Evolutionary conservation across 257 asterid genomes (phyloP).

Genomic region (Apocynum venetum): DNA sequence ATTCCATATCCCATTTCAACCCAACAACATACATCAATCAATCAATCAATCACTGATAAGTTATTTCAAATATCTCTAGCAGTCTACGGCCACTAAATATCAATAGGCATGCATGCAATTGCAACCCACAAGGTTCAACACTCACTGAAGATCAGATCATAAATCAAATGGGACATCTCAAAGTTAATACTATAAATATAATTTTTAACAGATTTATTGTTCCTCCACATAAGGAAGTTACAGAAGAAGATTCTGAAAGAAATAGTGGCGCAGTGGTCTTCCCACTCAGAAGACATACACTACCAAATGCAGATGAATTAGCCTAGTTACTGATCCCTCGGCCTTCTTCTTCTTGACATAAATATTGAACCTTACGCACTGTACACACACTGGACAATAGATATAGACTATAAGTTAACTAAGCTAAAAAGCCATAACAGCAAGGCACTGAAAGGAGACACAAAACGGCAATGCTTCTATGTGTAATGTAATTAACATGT

Average conservation of each 20-base stretch:
- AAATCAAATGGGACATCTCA: slow-evolving; percentile 4
- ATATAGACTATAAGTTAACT: not conserved
- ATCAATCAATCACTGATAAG: not conserved
- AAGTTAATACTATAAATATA: not conserved
- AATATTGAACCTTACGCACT: slow-evolving; percentile 6
- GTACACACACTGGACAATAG: slow-evolving; percentile 11
- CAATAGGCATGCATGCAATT: slow-evolving; percentile 7
- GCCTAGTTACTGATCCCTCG: too few relatives aligned
- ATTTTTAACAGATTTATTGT: not conserved
- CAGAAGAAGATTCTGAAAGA: slow-evolving; percentile 11
- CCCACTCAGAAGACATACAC: not conserved
- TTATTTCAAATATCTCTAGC: not conserved
- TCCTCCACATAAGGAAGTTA: not conserved
- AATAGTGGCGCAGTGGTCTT: slow-evolving; percentile 3
- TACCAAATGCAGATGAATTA: not conserved
- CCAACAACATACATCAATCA: not conserved
- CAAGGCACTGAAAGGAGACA: slow-evolving; percentile 6
- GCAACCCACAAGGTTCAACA: slow-evolving; percentile 1
- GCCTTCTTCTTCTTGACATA: slow-evolving; percentile 15
- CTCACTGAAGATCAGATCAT: slow-evolving; percentile 5
- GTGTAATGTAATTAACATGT: slow-evolving; percentile 9
- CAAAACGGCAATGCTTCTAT: not conserved
- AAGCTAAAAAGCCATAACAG: slow-evolving; percentile 3
- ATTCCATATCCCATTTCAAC: not conserved
- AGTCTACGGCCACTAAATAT: not conserved